Percentiles rank a stretch among this genome's conserved stretches.
Evolutionary conservation across 306 rosid species (phyloP).

Genomic region (Cicer arietinum): DNA sequence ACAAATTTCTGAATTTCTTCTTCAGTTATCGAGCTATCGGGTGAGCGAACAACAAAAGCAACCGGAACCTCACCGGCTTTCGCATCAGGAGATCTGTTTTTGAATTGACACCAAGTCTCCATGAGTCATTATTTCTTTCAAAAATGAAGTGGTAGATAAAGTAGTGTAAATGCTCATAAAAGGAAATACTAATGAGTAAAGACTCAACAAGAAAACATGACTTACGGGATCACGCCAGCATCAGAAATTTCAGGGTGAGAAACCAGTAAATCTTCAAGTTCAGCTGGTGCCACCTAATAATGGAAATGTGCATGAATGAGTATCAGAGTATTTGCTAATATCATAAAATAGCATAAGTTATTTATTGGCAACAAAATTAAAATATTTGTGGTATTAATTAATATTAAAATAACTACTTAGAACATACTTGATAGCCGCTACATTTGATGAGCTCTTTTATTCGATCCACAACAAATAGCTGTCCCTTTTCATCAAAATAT

Average conservation of each 20-base stretch:
- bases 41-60: constrained; percentile 57
- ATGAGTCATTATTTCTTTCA: neutral
- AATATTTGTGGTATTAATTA: too few relatives aligned
- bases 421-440: constrained; percentile 43
- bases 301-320: neutral
- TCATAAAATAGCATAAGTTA: too few relatives aligned
- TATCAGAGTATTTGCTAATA: neutral
- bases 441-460: constrained; percentile 63
- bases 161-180: neutral
- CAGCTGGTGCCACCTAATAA: constrained; percentile 59
- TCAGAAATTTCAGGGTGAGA: constrained; percentile 55
- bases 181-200: neutral
- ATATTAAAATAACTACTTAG: too few relatives aligned
- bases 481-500: constrained; percentile 54
- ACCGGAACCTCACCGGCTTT: constrained; percentile 68
- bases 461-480: constrained; percentile 55
- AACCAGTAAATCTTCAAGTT: constrained; percentile 58
- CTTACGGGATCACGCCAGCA: constrained; percentile 62
- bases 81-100: constrained; percentile 52
- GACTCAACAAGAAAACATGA: neutral
- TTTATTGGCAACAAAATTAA: too few relatives aligned
- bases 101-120: constrained; percentile 9
- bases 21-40: constrained; percentile 45
- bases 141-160: neutral
- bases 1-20: constrained; percentile 50